Evolutionary conservation across 2,329 filamentous ascomycete genomes (phyloP).

Genomic region (Stemphylium vesicarium): DNA sequence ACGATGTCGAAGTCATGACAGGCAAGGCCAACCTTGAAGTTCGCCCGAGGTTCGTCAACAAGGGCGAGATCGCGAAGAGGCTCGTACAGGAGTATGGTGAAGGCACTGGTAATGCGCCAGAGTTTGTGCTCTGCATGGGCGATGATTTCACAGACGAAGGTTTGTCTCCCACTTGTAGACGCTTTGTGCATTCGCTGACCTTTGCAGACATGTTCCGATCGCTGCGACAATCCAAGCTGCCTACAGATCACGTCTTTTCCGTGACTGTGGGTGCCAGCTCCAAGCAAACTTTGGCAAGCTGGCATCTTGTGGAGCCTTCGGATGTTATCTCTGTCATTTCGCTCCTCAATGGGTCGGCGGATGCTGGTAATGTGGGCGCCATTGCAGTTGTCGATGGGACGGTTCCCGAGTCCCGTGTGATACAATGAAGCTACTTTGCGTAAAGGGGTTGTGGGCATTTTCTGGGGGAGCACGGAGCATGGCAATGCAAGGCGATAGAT

Average conservation of each 20-base stretch:
- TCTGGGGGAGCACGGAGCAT: constrained; percentile 26
- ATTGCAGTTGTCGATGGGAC: constrained; percentile 50
- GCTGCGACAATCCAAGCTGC: constrained; percentile 64
- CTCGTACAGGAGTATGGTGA: constrained; percentile 76
- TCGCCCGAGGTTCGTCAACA: constrained; percentile 96
- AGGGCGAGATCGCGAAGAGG: constrained; percentile 90
- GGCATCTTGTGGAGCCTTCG: constrained; percentile 85
- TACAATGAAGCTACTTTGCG: constrained; percentile 3
- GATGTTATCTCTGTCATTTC: constrained; percentile 78
- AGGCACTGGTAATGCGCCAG: constrained; percentile 65
- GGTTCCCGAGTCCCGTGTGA: constrained; percentile 42
- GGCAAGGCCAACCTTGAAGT: constrained; percentile 98
- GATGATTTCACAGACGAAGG: constrained; percentile 99
- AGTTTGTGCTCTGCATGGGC: constrained; percentile 88
- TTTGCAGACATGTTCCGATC: constrained; percentile 81
- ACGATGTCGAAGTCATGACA: constrained; percentile 94
- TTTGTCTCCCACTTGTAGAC: constrained; percentile 45
- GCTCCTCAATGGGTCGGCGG: constrained; percentile 59
- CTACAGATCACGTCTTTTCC: constrained; percentile 76
- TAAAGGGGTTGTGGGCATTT: constrained; percentile 21
- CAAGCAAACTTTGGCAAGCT: constrained; percentile 88
- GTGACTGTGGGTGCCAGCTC: constrained; percentile 91
- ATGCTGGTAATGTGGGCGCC: constrained; percentile 50
- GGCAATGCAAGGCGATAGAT: constrained; percentile 10
- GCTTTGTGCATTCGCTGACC: constrained; percentile 9